Percentiles rank a stretch among this genome's conserved stretches.
phyloP scores from a whole-genome alignment of 306 rosid species.

The Cucurbita argyrosperma region DNA sequence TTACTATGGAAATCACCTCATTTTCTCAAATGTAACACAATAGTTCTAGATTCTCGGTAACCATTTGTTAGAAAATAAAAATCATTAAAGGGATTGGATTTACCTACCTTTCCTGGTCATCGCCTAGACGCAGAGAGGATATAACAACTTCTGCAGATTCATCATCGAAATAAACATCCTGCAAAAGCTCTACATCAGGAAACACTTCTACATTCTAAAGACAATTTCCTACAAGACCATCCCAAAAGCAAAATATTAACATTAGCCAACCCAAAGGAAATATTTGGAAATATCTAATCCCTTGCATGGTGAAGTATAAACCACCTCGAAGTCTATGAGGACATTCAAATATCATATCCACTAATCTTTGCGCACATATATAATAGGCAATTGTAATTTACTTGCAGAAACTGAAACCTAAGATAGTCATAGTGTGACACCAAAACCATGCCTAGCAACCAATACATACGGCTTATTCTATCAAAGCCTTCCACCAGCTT shows the following conservation, averaged over 20 bases:
- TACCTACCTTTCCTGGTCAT: slow-evolving; percentile 85
- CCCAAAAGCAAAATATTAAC: neutral
- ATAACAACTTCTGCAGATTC: slow-evolving; percentile 98
- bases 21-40: neutral
- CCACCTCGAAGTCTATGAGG: neutral
- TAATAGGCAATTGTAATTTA: neutral
- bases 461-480: neutral
- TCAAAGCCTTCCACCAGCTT: neutral
- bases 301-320: neutral
- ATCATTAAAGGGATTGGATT: neutral
- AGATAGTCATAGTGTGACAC: neutral
- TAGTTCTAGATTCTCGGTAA: neutral
- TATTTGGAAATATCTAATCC: neutral
- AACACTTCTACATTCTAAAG: slow-evolving; percentile 10
- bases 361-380: neutral
- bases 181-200: slow-evolving; percentile 15
- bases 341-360: neutral
- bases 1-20: neutral
- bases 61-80: neutral
- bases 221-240: neutral
- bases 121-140: slow-evolving; percentile 89
- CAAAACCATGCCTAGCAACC: neutral
- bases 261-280: neutral
- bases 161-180: slow-evolving; percentile 97
- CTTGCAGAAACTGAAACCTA: neutral